These are phyloP conservation scores for Metschnikowia picachoensis DNA, from an alignment of 805 yeast genomes.

Conservation along the genomic window DNA sequence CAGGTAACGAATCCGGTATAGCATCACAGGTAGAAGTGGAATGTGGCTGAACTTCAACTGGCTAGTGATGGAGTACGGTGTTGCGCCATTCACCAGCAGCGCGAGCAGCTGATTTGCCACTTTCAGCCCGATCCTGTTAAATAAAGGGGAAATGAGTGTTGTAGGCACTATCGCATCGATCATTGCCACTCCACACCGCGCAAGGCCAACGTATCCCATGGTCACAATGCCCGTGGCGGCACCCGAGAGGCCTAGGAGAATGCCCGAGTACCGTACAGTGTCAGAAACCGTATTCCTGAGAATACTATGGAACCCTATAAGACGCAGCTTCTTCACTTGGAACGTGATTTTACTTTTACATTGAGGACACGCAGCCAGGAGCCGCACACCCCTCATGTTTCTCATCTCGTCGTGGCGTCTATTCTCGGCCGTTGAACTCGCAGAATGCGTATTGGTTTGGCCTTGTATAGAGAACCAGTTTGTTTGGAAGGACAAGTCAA, in stretches of 20 bases:
- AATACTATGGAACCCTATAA: constrained; percentile 21
- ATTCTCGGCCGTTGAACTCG: neutral
- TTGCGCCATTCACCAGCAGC: neutral
- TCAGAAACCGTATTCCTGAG: constrained; percentile 18
- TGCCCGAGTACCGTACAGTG: constrained; percentile 27
- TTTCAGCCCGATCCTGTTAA: neutral
- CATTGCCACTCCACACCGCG: constrained; percentile 35
- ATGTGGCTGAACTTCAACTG: constrained; percentile 36
- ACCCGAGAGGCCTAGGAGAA: constrained; percentile 35
- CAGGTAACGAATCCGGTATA: constrained; percentile 35
- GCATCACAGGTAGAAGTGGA: constrained; percentile 36
- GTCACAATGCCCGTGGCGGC: constrained; percentile 39
- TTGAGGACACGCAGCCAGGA: constrained; percentile 38
- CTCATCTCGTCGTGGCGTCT: neutral
- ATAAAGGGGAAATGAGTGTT: constrained; percentile 26
- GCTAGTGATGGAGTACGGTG: constrained; percentile 18
- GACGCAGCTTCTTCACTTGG: constrained; percentile 26
- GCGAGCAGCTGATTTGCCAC: constrained; percentile 8
- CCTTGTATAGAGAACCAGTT: constrained; percentile 5
- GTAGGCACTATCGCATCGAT: constrained; percentile 36
- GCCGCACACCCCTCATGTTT: neutral
- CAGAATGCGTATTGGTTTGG: neutral
- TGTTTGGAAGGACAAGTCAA: constrained; percentile 1
- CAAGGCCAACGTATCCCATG: constrained; percentile 37
- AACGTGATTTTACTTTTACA: constrained; percentile 36